A percentile compares a stretch with the other conserved stretches of the same genome.
phyloP scores from a whole-genome alignment of 176 grass and related monocot genomes.

The Oryza longistaminata region DNA sequence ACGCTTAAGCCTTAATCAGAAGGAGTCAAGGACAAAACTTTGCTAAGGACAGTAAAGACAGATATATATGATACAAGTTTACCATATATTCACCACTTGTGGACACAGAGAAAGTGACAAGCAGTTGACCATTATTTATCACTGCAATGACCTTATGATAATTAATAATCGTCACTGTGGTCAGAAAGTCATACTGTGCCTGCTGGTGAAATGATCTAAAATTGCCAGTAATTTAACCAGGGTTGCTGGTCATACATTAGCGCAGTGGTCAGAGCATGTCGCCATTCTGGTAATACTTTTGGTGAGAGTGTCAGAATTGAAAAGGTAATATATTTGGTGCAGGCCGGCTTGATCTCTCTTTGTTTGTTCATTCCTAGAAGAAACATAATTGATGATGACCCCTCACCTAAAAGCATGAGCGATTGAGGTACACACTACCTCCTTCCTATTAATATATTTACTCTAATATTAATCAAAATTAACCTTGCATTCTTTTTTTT shows the following conservation, averaged over 20 bases:
- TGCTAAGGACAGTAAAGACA: constrained; percentile 5
- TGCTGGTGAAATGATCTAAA: not conserved
- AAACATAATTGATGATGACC: constrained; percentile 47
- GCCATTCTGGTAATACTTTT: constrained; percentile 10
- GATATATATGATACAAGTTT: constrained; percentile 2
- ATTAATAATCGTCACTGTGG: not conserved
- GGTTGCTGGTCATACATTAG: no score
- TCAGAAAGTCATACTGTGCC: not conserved
- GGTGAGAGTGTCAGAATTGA: not conserved
- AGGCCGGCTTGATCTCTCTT: constrained; percentile 26
- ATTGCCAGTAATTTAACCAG: not conserved
- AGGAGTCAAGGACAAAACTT: constrained; percentile 29
- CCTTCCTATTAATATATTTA: not conserved
- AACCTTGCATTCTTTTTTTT: not conserved
- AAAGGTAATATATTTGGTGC: constrained; percentile 29
- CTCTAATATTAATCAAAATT: not conserved
- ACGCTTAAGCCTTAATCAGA: constrained; percentile 22
- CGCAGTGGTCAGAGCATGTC: constrained; percentile 13
- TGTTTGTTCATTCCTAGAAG: constrained; percentile 43
- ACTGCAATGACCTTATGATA: not conserved
- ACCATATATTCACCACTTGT: constrained; percentile 18
- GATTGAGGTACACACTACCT: not conserved
- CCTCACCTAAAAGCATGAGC: constrained; percentile 44
- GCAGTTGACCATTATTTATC: constrained; percentile 12
- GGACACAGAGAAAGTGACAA: constrained; percentile 31